A percentile compares a stretch with the other conserved stretches of the same genome.
These are phyloP conservation scores for Cercospora zeina DNA, from an alignment of 2,329 filamentous ascomycete genomes.

Conservation along the genomic window DNA sequence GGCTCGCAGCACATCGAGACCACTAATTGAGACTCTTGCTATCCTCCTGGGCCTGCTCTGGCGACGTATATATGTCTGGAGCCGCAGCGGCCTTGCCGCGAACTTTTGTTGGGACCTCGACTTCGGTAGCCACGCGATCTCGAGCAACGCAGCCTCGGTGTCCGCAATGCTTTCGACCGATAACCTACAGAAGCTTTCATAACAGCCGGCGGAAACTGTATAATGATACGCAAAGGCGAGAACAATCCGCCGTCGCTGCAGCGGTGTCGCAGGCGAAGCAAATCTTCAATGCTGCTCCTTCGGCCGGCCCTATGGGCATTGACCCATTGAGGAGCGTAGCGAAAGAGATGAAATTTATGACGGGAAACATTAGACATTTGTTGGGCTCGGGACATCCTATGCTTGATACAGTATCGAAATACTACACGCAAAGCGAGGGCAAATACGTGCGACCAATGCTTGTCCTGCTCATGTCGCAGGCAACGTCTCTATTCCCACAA, in stretches of 20 bases:
- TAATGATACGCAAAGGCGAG: conserved; percentile 45
- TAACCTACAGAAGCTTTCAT: conserved; percentile 34
- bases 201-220: conserved; percentile 35
- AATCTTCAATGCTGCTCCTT: conserved; percentile 67
- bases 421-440: conserved; percentile 94
- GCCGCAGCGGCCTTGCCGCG: conserved; percentile 37
- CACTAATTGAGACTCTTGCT: background rate
- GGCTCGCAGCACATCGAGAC: background rate
- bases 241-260: conserved; percentile 67
- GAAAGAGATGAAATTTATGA: conserved; percentile 95
- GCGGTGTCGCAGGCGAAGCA: conserved; percentile 68
- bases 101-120: conserved; percentile 37
- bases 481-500: conserved; percentile 78
- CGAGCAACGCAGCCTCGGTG: conserved; percentile 28
- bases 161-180: conserved; percentile 39
- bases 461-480: conserved; percentile 93
- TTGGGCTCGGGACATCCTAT: conserved; percentile 92
- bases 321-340: conserved; percentile 88
- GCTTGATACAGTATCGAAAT: conserved; percentile 92
- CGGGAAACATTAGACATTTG: conserved; percentile 89
- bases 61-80: conserved; percentile 38
- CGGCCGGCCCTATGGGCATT: conserved; percentile 68
- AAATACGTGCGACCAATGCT: conserved; percentile 95
- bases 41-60: background rate
- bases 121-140: conserved; percentile 31